Percentiles rank a stretch among this genome's conserved stretches.
Conservation (phyloP, 768 basidiomycete genomes). For the Asterophora lycoperdoides region DNA sequence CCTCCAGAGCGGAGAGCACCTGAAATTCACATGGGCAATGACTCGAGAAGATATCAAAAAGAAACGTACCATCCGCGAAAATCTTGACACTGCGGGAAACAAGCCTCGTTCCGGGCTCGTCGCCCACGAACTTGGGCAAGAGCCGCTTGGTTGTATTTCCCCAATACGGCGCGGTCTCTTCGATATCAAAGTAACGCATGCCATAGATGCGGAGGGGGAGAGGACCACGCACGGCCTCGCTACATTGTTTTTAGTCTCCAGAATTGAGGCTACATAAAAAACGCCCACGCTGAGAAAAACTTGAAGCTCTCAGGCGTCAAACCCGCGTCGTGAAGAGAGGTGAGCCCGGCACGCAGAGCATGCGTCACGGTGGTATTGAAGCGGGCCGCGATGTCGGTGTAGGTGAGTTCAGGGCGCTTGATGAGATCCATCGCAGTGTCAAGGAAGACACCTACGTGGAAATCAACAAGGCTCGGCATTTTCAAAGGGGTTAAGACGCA, state of each 20-base stretch:
- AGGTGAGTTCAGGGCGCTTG: constrained; percentile 45
- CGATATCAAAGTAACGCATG: constrained; percentile 52
- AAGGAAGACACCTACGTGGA: constrained; percentile 46
- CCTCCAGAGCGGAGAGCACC: constrained; percentile 70
- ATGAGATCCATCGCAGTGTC: constrained; percentile 70
- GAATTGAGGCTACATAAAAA: no score
- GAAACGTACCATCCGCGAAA: constrained; percentile 42
- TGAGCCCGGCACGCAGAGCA: constrained; percentile 54
- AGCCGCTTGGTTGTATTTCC: constrained; percentile 44
- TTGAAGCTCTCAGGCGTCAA: constrained; percentile 47
- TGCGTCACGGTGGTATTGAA: constrained; percentile 49
- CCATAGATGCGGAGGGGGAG: constrained; percentile 46
- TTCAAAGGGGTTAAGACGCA: constrained; percentile 10
- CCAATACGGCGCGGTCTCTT: constrained; percentile 47
- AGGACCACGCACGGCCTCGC: not conserved
- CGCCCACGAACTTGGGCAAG: constrained; percentile 24
- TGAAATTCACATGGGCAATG: constrained; percentile 13
- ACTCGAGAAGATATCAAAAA: constrained; percentile 8
- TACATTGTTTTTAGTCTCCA: not conserved
- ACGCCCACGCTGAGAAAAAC: constrained; percentile 49
- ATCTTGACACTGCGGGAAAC: constrained; percentile 59
- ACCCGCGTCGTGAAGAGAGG: constrained; percentile 69
- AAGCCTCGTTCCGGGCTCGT: constrained; percentile 42
- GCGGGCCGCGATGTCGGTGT: constrained; percentile 43
- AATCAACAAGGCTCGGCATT: no score